These are phyloP conservation scores for Stagonosporopsis vannaccii DNA, from an alignment of 2,329 filamentous ascomycete species.

Conservation along the genomic window DNA sequence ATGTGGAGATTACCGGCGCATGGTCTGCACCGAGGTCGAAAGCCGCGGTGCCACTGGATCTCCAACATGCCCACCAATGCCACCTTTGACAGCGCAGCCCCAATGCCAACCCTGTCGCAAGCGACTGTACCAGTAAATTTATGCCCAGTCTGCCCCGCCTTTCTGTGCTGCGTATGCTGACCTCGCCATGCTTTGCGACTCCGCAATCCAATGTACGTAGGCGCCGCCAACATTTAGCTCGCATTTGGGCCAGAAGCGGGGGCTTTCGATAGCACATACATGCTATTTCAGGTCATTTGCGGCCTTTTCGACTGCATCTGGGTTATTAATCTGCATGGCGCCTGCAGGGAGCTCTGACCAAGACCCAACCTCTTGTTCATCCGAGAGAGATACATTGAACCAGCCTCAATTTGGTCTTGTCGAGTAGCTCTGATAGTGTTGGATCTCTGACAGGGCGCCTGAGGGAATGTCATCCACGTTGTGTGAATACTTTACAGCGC, in stretches of 20 bases:
- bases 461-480: neutral
- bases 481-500: neutral
- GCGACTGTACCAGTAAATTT: neutral
- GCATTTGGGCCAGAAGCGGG: constrained; percentile 41
- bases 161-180: constrained; percentile 8
- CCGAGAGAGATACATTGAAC: constrained; percentile 16
- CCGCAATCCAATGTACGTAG: constrained; percentile 22
- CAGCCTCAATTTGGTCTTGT: constrained; percentile 21
- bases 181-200: constrained; percentile 9
- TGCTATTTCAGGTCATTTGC: constrained; percentile 39
- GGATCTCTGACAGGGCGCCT: constrained; percentile 1
- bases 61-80: neutral
- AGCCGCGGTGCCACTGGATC: neutral
- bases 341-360: constrained; percentile 30
- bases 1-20: constrained; percentile 1
- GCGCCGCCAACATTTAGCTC: constrained; percentile 39
- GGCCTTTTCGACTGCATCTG: constrained; percentile 30
- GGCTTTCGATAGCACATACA: constrained; percentile 37
- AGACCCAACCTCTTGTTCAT: constrained; percentile 26
- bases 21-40: constrained; percentile 9
- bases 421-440: constrained; percentile 5
- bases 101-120: neutral
- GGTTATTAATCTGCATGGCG: constrained; percentile 37
- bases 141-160: constrained; percentile 2
- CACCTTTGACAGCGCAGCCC: neutral